Percentiles rank a stretch among this genome's conserved stretches.
phyloP scores from a whole-genome alignment of 345 rosid genomes.

The Gossypium bickii region DNA sequence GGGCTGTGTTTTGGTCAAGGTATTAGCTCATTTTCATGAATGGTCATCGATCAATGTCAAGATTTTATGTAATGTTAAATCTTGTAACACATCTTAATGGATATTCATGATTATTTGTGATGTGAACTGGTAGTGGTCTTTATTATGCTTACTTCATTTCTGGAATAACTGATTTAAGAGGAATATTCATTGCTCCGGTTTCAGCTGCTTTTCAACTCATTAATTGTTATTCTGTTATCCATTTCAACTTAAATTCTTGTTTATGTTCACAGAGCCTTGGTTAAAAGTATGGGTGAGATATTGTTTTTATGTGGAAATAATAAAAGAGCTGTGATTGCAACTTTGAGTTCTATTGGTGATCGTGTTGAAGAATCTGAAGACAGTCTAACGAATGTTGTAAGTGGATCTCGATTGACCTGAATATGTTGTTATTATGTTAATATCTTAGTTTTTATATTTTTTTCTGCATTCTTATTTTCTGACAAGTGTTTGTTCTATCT shows the following conservation, averaged over 20 bases:
- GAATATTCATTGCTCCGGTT: background rate
- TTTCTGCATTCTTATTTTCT: slow-evolving; percentile 3
- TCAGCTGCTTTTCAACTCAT: background rate
- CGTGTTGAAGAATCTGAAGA: slow-evolving; percentile 31
- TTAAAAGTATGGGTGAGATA: slow-evolving; percentile 91
- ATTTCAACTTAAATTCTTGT: background rate
- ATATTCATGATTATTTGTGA: slow-evolving; percentile 3
- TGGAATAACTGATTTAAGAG: background rate
- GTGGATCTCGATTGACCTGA: slow-evolving; percentile 17
- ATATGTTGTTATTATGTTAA: background rate
- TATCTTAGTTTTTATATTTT: background rate
- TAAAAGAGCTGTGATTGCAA: slow-evolving; percentile 64
- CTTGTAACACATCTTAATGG: background rate
- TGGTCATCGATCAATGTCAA: background rate
- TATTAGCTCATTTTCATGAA: background rate
- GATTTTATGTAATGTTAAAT: background rate
- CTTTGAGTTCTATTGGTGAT: slow-evolving; percentile 33
- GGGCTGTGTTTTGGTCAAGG: background rate
- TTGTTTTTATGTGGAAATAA: slow-evolving; percentile 78
- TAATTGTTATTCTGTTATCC: background rate
- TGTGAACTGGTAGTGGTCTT: background rate
- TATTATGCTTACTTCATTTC: background rate
- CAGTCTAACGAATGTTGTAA: slow-evolving; percentile 50
- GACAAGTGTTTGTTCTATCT: slow-evolving; percentile 10
- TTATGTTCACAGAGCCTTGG: slow-evolving; percentile 57